phyloP scores from a whole-genome alignment of 164 flowering plant genomes.

The Magnolia kwangsiensis region DNA sequence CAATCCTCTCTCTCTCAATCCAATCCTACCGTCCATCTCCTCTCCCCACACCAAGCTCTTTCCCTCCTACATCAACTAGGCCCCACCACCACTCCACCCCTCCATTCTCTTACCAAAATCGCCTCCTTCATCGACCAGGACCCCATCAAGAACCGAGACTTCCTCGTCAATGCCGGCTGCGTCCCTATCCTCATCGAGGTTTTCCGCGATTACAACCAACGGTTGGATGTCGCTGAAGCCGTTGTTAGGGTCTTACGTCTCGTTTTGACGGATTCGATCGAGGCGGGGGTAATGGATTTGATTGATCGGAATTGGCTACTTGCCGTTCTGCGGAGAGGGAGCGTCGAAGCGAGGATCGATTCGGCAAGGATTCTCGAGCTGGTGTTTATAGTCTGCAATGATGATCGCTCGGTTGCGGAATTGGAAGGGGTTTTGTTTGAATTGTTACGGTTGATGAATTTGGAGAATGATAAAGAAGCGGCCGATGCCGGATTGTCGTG shows the following conservation, averaged over 20 bases:
- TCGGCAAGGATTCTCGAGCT: slow-evolving; percentile 39
- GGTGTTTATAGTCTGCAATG: slow-evolving; percentile 2
- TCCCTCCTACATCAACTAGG: slow-evolving; percentile 3
- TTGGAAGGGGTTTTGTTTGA: slow-evolving; percentile 36
- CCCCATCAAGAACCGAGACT: slow-evolving; percentile 41
- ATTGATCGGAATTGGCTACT: slow-evolving; percentile 24
- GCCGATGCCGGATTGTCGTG: slow-evolving; percentile 47
- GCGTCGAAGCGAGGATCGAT: slow-evolving; percentile 31
- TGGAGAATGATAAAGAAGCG: slow-evolving; percentile 25
- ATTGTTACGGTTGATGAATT: slow-evolving; percentile 27
- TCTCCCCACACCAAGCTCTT: slow-evolving; percentile 1
- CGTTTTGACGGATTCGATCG: slow-evolving; percentile 19
- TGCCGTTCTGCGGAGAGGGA: slow-evolving; percentile 32
- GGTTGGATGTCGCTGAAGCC: slow-evolving; percentile 22
- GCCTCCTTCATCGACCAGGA: slow-evolving; percentile 29
- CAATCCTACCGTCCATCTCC: neutral
- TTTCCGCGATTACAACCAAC: slow-evolving; percentile 14
- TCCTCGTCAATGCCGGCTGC: slow-evolving; percentile 44
- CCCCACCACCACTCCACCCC: neutral
- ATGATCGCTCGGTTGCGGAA: slow-evolving; percentile 24
- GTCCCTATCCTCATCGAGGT: slow-evolving; percentile 30
- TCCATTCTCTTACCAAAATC: slow-evolving; percentile 11
- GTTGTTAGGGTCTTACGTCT: slow-evolving; percentile 31
- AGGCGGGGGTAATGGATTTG: neutral
- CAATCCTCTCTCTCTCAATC: slow-evolving; percentile 23